Conservation (phyloP, 805 yeast genomes). For the Pichia pseudocactophila region DNA sequence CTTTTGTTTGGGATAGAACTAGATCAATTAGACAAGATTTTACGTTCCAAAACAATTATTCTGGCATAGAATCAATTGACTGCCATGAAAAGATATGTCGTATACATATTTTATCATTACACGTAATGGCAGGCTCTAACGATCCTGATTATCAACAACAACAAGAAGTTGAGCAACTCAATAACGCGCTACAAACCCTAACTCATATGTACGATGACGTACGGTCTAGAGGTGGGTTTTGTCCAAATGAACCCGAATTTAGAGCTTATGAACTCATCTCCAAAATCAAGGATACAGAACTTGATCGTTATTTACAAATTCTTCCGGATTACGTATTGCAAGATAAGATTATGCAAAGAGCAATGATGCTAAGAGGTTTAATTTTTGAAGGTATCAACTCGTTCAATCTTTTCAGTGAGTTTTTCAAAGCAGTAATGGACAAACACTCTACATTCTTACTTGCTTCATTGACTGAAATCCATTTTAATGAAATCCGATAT, state of each 20-base stretch:
- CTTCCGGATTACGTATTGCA: slow-evolving; percentile 51
- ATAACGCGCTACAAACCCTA: slow-evolving; percentile 81
- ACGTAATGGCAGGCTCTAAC: slow-evolving; percentile 69
- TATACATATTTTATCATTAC: slow-evolving; percentile 73
- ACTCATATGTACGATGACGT: slow-evolving; percentile 81
- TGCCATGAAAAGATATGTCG: slow-evolving; percentile 90
- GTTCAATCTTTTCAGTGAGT: slow-evolving; percentile 49
- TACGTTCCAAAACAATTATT: slow-evolving; percentile 88
- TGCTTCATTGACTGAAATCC: slow-evolving; percentile 69
- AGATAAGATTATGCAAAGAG: slow-evolving; percentile 55
- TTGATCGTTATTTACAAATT: slow-evolving; percentile 64
- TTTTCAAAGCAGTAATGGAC: slow-evolving; percentile 48
- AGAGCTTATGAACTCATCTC: slow-evolving; percentile 78
- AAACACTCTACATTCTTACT: slow-evolving; percentile 54
- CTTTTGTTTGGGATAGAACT: slow-evolving; percentile 95
- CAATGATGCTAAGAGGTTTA: slow-evolving; percentile 59
- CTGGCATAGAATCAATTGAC: slow-evolving; percentile 87
- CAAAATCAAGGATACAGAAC: slow-evolving; percentile 75
- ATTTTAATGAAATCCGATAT: slow-evolving; percentile 70
- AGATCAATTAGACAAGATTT: slow-evolving; percentile 95
- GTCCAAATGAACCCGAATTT: slow-evolving; percentile 88
- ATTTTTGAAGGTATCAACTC: slow-evolving; percentile 60
- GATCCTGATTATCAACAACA: slow-evolving; percentile 76
- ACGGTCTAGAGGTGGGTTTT: slow-evolving; percentile 54
- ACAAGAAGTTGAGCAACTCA: slow-evolving; percentile 91